Evolutionary conservation across 1,284 basidiomycete genomes (phyloP).

Genomic region (Cryptococcus sp.): DNA sequence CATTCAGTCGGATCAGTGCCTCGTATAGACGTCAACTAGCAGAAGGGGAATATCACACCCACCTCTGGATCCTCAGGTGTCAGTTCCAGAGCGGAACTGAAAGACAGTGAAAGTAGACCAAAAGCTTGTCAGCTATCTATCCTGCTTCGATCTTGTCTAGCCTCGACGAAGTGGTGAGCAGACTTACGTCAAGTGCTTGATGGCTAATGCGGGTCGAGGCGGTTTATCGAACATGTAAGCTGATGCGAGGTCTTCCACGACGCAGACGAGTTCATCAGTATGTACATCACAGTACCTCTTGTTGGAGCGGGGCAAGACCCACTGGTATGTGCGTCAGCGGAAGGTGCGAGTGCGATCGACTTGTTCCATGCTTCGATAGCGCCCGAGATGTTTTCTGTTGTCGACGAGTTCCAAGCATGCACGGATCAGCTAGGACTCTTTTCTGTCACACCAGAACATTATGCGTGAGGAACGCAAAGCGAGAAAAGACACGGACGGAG

Average conservation of each 20-base stretch:
- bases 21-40: too few relatives aligned
- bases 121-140: neutral
- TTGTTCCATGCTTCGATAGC: slow-evolving; percentile 86
- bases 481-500: slow-evolving; percentile 29
- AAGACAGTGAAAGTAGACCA: neutral
- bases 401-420: neutral
- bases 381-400: slow-evolving; percentile 76
- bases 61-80: slow-evolving; percentile 86
- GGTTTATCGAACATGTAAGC: slow-evolving; percentile 88
- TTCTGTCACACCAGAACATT: too few relatives aligned
- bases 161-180: slow-evolving; percentile 22
- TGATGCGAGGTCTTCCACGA: slow-evolving; percentile 74
- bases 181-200: slow-evolving; percentile 79
- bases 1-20: slow-evolving; percentile 8
- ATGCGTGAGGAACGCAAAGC: too few relatives aligned
- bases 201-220: slow-evolving; percentile 82
- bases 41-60: neutral
- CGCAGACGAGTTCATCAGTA: neutral
- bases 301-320: slow-evolving; percentile 40
- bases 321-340: slow-evolving; percentile 92
- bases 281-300: neutral
- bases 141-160: neutral
- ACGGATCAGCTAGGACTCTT: neutral
- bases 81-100: slow-evolving; percentile 78
- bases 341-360: slow-evolving; percentile 78